A percentile compares a stretch with the other conserved stretches of the same genome.
phyloP scores from a whole-genome alignment of 2,329 filamentous ascomycete genomes.

The Zymoseptoria tritici region DNA sequence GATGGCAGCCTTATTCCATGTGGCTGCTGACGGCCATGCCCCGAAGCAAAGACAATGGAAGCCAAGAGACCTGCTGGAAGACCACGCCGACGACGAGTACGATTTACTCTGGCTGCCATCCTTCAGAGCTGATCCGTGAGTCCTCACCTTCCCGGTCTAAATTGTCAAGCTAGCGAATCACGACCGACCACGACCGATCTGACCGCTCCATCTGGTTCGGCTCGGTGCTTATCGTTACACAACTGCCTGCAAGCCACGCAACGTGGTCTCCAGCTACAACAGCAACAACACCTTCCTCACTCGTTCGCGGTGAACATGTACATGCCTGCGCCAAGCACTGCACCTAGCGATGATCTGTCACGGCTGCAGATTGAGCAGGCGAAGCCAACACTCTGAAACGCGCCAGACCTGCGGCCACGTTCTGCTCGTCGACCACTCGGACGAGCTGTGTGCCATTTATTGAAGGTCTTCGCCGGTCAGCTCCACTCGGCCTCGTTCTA shows the following conservation, averaged over 20 bases:
- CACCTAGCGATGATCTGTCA: not conserved
- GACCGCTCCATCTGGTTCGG: not conserved
- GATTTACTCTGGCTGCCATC: no score
- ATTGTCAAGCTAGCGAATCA: not conserved
- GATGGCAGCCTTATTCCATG: not conserved
- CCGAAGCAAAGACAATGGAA: not conserved
- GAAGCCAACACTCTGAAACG: not conserved
- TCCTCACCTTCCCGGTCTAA: not conserved
- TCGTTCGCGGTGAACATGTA: not conserved
- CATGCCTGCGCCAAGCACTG: not conserved
- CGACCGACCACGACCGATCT: not conserved
- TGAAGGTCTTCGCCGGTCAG: no score
- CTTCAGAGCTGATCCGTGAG: no score
- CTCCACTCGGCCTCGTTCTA: no score
- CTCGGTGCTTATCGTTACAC: not conserved
- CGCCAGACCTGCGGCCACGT: not conserved
- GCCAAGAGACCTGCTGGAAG: not conserved
- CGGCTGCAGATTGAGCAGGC: not conserved
- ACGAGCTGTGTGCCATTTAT: not conserved
- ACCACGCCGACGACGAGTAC: not conserved
- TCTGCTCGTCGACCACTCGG: not conserved
- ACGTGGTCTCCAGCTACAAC: not conserved
- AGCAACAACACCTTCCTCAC: not conserved
- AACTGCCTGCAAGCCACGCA: not conserved
- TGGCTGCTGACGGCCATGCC: not conserved